Base-by-base conservation (phyloP, 495 filamentous ascomycete species). In the Xylaria venustula region DNA sequence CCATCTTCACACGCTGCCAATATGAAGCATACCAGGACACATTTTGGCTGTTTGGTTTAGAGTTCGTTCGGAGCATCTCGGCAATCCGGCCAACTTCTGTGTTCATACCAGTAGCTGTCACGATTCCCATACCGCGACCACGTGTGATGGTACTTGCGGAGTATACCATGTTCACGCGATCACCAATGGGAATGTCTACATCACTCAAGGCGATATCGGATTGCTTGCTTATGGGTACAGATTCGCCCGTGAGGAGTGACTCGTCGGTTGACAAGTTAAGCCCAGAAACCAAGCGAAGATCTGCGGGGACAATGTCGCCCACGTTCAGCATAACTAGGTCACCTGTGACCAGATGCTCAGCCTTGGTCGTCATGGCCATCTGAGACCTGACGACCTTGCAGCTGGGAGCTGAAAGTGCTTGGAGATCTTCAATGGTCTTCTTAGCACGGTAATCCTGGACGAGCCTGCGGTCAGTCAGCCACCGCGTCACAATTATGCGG, bases 31-130 rank as follows among this genome's bases (percentile, higher is more conserved):
- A 47, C 46, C 62, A 61, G 14, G 65, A 69, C 32, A 69, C 48
- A 32, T 70, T 57, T 57, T 75, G 60, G 47, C 58, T 63, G 70
- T 74, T 1, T 71, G 73, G 59, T 71, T 73, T 55, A 2, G 64
- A 63, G 11, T 72, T 76, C 25, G 77, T 76, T 19, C 81, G 84
- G 2, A 91, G 81, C 8, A 88, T 73, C 17, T 81, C 75, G 23
- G 88, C 88, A 53, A 92, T 90, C 45, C 82, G 81, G 15, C 89
- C 89, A 41, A 91, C 88, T 60, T 90, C 85, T 2, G 88, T 90
- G 53, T 75, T 73, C 85, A 90, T 90, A 28, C 88, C 88, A 1
- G 85, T 90, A 14, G 85, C 84, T 41, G 88, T 81, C n/a, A 86
- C 85, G 32, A 92, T 82, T 36, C 88, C 89, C 41, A 81, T 79